phyloP scores from a whole-genome alignment of 208 protist species.

The Zelonia costaricensis region DNA sequence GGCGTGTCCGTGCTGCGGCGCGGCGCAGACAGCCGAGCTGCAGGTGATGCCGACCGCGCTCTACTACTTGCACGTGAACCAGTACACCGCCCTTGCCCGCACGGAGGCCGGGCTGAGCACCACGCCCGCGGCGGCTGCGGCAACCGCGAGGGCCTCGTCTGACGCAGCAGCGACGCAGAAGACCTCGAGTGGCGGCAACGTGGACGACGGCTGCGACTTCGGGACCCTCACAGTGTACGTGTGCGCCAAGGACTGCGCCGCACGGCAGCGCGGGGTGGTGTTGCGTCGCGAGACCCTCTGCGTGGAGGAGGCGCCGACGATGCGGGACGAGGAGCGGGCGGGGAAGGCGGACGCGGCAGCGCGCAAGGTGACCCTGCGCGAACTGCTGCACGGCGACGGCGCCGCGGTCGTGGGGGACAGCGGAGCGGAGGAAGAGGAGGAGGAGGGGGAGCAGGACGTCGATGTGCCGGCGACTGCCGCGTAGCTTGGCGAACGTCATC shows the following conservation, averaged over 20 bases:
- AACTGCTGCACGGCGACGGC: constrained; percentile 22
- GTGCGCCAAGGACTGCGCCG: constrained; percentile 61
- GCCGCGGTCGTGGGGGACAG: not conserved
- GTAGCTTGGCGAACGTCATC: not conserved
- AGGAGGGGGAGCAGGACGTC: not conserved
- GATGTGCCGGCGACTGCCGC: not conserved
- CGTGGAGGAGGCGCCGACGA: constrained; percentile 56
- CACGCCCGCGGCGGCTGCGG: not conserved
- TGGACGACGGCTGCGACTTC: constrained; percentile 80
- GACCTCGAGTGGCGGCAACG: not conserved
- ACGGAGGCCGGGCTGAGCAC: not conserved
- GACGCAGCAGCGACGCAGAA: not conserved
- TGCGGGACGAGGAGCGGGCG: constrained; percentile 24
- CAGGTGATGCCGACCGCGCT: constrained; percentile 82
- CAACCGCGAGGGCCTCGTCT: not conserved
- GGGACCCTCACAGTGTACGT: constrained; percentile 79
- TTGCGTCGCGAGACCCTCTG: constrained; percentile 61
- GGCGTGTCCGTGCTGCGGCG: constrained; percentile 60
- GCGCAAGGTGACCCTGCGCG: constrained; percentile 13
- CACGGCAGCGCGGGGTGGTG: constrained; percentile 37
- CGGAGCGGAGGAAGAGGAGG: constrained; percentile 3
- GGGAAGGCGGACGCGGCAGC: constrained; percentile 20
- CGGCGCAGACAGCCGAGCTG: constrained; percentile 67
- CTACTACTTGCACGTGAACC: constrained; percentile 64
- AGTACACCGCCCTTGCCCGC: constrained; percentile 38